Conservation (phyloP, 768 basidiomycete genomes). For the Tylopilus sp. region DNA sequence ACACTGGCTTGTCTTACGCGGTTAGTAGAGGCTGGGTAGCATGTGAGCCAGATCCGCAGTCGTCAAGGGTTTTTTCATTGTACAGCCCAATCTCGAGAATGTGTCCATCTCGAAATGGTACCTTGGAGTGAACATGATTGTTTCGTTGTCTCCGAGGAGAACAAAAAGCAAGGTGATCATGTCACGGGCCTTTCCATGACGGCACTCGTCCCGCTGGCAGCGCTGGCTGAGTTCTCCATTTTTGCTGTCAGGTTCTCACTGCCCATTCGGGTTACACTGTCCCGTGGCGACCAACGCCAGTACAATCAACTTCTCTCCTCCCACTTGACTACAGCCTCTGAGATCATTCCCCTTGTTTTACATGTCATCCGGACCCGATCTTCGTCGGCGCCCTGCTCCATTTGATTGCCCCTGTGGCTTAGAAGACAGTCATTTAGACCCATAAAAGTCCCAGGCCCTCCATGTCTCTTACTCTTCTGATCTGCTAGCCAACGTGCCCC, state of each 20-base stretch:
- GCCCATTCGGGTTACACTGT: conserved; percentile 4
- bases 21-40: neutral
- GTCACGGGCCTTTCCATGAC: conserved; percentile 4
- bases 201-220: conserved; percentile 10
- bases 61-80: conserved; percentile 4
- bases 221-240: conserved; percentile 21
- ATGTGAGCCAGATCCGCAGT: neutral
- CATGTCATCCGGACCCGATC: conserved; percentile 17
- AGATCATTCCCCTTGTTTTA: conserved; percentile 9
- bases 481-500: conserved; percentile 14
- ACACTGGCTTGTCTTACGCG: neutral
- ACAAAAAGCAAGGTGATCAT: conserved; percentile 13
- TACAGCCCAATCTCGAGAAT: neutral
- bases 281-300: conserved; percentile 1
- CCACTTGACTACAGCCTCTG: conserved; percentile 7
- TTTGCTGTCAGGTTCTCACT: conserved; percentile 13
- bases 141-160: conserved; percentile 3
- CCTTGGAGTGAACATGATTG: neutral
- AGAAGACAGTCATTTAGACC: conserved; percentile 13
- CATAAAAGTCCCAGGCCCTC: conserved; percentile 28
- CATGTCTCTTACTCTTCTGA: conserved; percentile 13
- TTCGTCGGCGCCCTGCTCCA: conserved; percentile 10
- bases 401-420: conserved; percentile 30
- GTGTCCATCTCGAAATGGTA: neutral
- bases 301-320: conserved; percentile 5